Evolutionary conservation across 2,329 filamentous ascomycete species (phyloP).

Genomic region (Dactylellina drechsleri): DNA sequence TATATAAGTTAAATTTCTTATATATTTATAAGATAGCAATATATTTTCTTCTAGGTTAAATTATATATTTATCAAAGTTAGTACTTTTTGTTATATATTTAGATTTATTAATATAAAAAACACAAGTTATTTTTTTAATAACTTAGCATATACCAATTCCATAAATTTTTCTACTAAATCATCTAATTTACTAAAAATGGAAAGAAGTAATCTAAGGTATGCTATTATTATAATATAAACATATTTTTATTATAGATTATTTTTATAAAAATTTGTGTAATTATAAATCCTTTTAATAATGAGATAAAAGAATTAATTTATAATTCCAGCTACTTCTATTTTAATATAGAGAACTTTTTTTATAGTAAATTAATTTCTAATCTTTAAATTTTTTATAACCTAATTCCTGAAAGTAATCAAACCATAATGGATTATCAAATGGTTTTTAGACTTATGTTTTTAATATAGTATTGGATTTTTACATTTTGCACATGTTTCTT

Average conservation of each 20-base stretch:
- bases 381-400: constrained; percentile 11
- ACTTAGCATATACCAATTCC: no score
- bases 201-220: constrained; percentile 12
- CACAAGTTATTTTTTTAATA: no score
- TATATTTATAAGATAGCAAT: no score
- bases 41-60: no score
- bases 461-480: not conserved
- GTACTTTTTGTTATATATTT: no score
- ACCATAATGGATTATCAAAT: constrained; percentile 16
- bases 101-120: no score
- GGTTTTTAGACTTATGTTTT: no score
- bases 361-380: not conserved
- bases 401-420: constrained; percentile 9
- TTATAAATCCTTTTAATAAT: constrained; percentile 20
- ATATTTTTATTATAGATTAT: constrained; percentile 12
- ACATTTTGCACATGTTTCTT: not conserved
- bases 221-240: constrained; percentile 3
- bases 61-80: no score
- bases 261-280: constrained; percentile 14
- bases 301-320: constrained; percentile 5
- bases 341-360: constrained; percentile 12
- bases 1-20: no score
- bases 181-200: no score
- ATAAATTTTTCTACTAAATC: no score
- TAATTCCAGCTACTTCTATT: constrained; percentile 19